phyloP scores from a whole-genome alignment of 2,329 filamentous ascomycete genomes.

The Calycina herbarum region DNA sequence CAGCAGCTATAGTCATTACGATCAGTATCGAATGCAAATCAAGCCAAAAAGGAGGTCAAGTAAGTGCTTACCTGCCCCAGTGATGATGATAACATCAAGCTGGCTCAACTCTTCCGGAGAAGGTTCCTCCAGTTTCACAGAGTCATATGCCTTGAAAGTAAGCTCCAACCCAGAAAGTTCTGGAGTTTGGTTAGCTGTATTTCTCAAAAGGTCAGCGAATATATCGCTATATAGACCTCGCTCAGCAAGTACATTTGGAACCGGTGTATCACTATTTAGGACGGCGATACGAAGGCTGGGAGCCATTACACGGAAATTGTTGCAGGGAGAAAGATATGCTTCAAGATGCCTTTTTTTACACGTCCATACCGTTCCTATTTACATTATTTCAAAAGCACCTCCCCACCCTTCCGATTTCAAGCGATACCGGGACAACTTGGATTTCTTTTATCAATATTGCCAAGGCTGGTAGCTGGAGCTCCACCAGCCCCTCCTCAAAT shows the following conservation, averaged over 20 bases:
- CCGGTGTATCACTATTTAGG: conserved; percentile 26
- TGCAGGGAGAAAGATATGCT: background rate
- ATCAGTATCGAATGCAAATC: background rate
- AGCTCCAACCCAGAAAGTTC: conserved; percentile 16
- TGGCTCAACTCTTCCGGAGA: conserved; percentile 26
- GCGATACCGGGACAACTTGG: background rate
- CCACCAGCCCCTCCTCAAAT: background rate
- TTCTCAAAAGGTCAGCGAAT: conserved; percentile 18
- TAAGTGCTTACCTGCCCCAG: conserved; percentile 38
- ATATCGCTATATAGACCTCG: conserved; percentile 24
- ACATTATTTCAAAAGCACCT: background rate
- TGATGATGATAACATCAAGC: conserved; percentile 43
- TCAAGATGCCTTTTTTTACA: background rate
- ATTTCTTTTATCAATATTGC: background rate
- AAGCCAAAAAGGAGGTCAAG: background rate
- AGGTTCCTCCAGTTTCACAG: conserved; percentile 40
- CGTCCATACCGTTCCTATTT: background rate
- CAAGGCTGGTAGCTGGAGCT: background rate
- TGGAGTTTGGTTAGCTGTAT: conserved; percentile 14
- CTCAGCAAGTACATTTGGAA: conserved; percentile 21
- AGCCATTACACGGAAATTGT: conserved; percentile 12
- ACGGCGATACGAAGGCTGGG: conserved; percentile 22
- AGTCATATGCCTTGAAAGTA: conserved; percentile 40
- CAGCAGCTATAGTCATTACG: conserved; percentile 15
- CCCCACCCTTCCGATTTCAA: background rate